These are phyloP conservation scores for Eragrostis nindensis DNA, from an alignment of 176 grass and related monocot genomes.

Conservation along the genomic window DNA sequence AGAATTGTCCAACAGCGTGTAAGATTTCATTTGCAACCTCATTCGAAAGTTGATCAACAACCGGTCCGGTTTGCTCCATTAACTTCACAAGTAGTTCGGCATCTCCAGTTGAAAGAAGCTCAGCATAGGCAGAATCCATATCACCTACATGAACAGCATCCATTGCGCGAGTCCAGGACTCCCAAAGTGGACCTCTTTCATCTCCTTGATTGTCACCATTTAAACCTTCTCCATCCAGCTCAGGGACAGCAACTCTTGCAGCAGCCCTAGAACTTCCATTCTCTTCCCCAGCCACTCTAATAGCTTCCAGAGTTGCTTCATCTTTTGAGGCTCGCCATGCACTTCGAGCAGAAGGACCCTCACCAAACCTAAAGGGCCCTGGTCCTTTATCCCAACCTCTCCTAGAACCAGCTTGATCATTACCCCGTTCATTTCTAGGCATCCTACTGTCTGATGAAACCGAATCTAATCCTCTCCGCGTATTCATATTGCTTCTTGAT, in stretches of 20 bases:
- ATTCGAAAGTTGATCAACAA: conserved; percentile 81
- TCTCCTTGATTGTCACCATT: conserved; percentile 72
- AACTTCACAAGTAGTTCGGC: conserved; percentile 85
- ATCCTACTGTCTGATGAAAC: conserved; percentile 58
- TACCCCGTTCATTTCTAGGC: conserved; percentile 53
- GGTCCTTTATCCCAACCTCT: conserved; percentile 88
- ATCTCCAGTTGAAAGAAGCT: conserved; percentile 83
- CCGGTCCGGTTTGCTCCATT: conserved; percentile 95
- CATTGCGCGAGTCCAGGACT: conserved; percentile 85
- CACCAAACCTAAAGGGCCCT: conserved; percentile 80
- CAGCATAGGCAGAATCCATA: conserved; percentile 79
- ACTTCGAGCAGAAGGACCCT: conserved; percentile 96
- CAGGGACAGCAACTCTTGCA: conserved; percentile 57
- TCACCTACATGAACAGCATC: conserved; percentile 83
- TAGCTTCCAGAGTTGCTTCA: conserved; percentile 96
- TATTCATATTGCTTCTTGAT: conserved; percentile 64
- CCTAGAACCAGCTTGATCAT: conserved; percentile 57
- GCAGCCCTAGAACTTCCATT: conserved; percentile 67
- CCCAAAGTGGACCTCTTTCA: conserved; percentile 81
- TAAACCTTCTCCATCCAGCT: conserved; percentile 74
- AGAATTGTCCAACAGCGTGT: conserved; percentile 79
- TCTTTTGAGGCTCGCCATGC: conserved; percentile 98
- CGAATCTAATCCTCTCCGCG: conserved; percentile 67
- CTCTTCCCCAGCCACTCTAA: conserved; percentile 93
- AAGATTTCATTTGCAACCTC: conserved; percentile 85